Percentiles rank a stretch among this genome's conserved stretches.
phyloP scores from a whole-genome alignment of 208 protist genomes.

The Acanthamoeba lenticulata region DNA sequence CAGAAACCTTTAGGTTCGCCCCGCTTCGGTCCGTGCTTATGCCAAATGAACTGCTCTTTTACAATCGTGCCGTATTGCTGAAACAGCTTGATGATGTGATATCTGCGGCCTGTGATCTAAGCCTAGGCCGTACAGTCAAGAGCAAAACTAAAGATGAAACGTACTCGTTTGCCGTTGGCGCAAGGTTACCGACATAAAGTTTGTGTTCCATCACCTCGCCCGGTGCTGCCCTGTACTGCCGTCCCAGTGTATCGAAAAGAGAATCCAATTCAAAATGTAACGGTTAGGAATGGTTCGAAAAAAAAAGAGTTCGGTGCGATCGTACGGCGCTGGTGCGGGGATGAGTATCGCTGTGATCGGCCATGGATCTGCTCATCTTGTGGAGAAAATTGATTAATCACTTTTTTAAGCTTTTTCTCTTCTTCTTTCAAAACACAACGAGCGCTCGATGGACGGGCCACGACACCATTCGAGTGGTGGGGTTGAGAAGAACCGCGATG shows the following conservation, averaged over 20 bases:
- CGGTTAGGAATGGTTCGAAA: background rate
- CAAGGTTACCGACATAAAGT: constrained; percentile 52
- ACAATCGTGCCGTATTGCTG: constrained; percentile 48
- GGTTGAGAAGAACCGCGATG: background rate
- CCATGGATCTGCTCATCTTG: background rate
- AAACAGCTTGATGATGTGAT: constrained; percentile 60
- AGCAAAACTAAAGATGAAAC: background rate
- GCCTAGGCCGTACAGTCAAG: background rate
- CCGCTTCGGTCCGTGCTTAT: constrained; percentile 41
- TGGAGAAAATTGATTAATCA: background rate
- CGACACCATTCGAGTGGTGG: too few relatives aligned
- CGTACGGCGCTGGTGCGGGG: background rate
- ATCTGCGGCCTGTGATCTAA: background rate
- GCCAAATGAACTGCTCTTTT: constrained; percentile 58
- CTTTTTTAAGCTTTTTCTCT: background rate
- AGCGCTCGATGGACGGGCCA: too few relatives aligned
- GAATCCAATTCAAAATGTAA: background rate
- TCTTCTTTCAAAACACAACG: background rate
- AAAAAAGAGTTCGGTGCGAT: too few relatives aligned
- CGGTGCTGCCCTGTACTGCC: background rate
- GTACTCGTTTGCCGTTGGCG: constrained; percentile 39
- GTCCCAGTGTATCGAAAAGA: background rate
- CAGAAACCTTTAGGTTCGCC: constrained; percentile 61
- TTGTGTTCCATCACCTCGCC: constrained; percentile 39
- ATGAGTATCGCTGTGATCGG: constrained; percentile 3